Conservation (phyloP, 768 basidiomycete genomes). For the Tricholoma flavovirens region DNA sequence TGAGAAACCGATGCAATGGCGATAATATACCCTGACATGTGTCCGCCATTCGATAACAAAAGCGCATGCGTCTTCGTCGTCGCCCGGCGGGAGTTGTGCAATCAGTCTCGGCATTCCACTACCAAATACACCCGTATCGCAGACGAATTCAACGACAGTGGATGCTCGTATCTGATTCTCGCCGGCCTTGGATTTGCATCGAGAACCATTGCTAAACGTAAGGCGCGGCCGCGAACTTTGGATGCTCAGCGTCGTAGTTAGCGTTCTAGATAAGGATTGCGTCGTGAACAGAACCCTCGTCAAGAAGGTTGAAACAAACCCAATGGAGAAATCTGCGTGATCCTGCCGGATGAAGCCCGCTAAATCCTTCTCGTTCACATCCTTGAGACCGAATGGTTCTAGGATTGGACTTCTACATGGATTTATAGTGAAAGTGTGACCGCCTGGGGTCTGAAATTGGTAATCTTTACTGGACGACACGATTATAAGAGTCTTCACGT, state of each 20-base stretch:
- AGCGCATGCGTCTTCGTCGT: slow-evolving; percentile 62
- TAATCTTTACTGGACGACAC: slow-evolving; percentile 54
- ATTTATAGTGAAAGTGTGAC: slow-evolving; percentile 50
- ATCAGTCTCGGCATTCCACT: slow-evolving; percentile 51
- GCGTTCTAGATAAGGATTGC: slow-evolving; percentile 24
- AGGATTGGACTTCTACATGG: slow-evolving; percentile 52
- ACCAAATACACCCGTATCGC: slow-evolving; percentile 59
- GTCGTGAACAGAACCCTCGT: neutral
- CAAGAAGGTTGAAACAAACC: slow-evolving; percentile 37
- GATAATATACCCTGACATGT: slow-evolving; percentile 42
- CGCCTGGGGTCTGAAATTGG: slow-evolving; percentile 41
- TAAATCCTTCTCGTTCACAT: slow-evolving; percentile 46
- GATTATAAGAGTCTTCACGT: slow-evolving; percentile 7
- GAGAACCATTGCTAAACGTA: slow-evolving; percentile 56
- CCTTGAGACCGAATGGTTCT: slow-evolving; percentile 55
- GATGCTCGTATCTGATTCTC: slow-evolving; percentile 43
- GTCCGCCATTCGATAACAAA: slow-evolving; percentile 85
- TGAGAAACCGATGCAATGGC: neutral
- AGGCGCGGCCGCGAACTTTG: slow-evolving; percentile 50
- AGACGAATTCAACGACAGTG: slow-evolving; percentile 70
- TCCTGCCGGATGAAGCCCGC: slow-evolving; percentile 56
- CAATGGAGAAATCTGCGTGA: slow-evolving; percentile 68
- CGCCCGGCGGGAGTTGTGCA: slow-evolving; percentile 60
- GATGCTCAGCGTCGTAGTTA: slow-evolving; percentile 60
- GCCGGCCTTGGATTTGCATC: slow-evolving; percentile 45